Base-by-base conservation (phyloP, 2,329 filamentous ascomycete genomes). In the Pseudocercospora pini-densiflorae region DNA sequence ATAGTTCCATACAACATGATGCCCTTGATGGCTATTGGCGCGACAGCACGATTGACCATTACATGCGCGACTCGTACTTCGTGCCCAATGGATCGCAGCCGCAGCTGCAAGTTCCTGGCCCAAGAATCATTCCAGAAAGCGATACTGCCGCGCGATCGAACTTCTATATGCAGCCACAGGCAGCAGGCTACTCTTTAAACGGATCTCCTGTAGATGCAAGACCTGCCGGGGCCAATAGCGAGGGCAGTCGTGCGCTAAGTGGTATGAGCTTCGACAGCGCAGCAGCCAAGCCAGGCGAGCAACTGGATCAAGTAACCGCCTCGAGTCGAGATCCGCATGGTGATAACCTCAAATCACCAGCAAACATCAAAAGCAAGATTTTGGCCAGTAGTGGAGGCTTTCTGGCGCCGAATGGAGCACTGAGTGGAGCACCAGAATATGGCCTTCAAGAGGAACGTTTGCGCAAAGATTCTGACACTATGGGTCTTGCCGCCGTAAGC, bases 141-240 rank as follows among this genome's bases (percentile, higher is more conserved):
- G 51, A 57, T 5, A 43, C 57, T 24, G 51, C 61, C 51, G 61
- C 59, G 29, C 45, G 55, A 14, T 59, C 55, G 31, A 47, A 51
- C 59, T 70, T 72, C 47, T 70, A 72, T 54, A 66, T 70, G 72
- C 71, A 67, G 21, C 72, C 71, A 14, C 58, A 65, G 24, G 68
- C 72, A 40, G 63, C 72, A 23, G 68, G 65, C 9, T 63, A 69
- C 27, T 62, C 64, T 0, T 58, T 64, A 2, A 61, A 43, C 12
- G 60, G 51, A 7, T 65, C 64, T 19, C 62, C 68, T 14, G 27
- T 23, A 10, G 21, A 33, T 6, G 53, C 62, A 33, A 66, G 63
- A 59, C 68, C 69, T 24, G 33, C 61, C 12, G 36, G 74, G n/a
- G 70, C 71, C 16, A 71, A 72, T 40, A 69, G 71, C 59, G 73